Conservation (phyloP, 2,329 filamentous ascomycete species). For the Ophiostoma quercus region DNA sequence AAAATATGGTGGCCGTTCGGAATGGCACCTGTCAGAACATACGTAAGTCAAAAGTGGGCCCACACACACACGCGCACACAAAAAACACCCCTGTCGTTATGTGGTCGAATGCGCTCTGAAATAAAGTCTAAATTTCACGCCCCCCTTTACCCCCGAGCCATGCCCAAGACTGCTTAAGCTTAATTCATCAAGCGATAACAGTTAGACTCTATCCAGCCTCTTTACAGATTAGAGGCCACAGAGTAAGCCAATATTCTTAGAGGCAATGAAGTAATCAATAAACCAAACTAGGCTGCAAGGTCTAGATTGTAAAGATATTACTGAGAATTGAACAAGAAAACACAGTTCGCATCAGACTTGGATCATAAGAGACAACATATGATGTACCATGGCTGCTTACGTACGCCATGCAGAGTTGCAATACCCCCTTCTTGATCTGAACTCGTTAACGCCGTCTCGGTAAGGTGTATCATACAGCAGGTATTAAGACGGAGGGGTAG, state of each 20-base stretch:
- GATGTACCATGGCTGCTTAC: neutral
- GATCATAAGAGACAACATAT: neutral
- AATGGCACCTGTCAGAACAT: slow-evolving; percentile 14
- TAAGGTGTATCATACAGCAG: neutral
- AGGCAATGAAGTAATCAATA: neutral
- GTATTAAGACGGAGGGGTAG: neutral
- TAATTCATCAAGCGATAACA: slow-evolving; percentile 28
- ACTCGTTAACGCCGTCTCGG: slow-evolving; percentile 9
- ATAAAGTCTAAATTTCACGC: slow-evolving; percentile 6
- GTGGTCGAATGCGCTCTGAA: neutral
- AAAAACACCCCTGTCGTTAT: neutral
- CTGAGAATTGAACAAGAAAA: too few relatives aligned
- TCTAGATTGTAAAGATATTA: neutral
- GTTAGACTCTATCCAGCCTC: neutral
- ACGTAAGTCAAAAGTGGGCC: slow-evolving; percentile 19
- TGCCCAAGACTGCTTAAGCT: slow-evolving; percentile 34
- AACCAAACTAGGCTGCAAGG: neutral
- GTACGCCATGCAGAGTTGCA: neutral
- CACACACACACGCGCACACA: neutral
- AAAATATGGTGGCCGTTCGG: neutral
- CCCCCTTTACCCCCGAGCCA: slow-evolving; percentile 26
- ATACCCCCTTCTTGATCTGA: neutral
- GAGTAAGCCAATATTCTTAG: neutral
- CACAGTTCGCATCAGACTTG: neutral
- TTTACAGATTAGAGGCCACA: neutral